phyloP scores from a whole-genome alignment of 164 flowering plant species.

The Saururus chinensis region DNA sequence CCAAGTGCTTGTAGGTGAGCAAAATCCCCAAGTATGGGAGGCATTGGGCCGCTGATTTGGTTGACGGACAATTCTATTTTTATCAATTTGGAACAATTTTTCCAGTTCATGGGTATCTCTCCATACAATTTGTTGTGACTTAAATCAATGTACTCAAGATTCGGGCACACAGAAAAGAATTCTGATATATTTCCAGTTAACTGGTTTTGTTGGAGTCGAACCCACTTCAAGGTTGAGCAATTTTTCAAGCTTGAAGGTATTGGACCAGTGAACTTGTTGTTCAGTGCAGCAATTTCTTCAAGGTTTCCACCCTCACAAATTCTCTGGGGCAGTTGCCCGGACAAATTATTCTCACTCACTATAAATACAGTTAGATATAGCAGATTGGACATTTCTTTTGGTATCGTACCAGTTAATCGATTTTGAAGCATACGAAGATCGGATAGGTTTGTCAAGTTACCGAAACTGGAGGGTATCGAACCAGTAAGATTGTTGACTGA shows the following conservation, averaged over 20 bases:
- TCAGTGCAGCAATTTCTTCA: neutral
- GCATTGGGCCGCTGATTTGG: slow-evolving; percentile 16
- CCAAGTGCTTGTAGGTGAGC: slow-evolving; percentile 9
- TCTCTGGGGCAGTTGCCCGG: slow-evolving; percentile 14
- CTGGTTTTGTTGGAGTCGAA: slow-evolving; percentile 42
- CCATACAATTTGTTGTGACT: neutral
- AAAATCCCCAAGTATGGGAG: slow-evolving; percentile 10
- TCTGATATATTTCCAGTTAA: slow-evolving; percentile 31
- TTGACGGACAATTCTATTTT: slow-evolving; percentile 10
- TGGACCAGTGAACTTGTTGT: slow-evolving; percentile 13
- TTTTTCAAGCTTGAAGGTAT: slow-evolving; percentile 17
- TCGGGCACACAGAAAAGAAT: slow-evolving; percentile 26
- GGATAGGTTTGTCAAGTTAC: neutral
- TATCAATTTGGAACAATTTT: neutral
- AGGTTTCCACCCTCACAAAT: slow-evolving; percentile 7
- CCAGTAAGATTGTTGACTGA: neutral
- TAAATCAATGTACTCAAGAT: slow-evolving; percentile 4
- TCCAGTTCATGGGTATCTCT: neutral
- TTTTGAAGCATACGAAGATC: neutral
- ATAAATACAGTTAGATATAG: no score
- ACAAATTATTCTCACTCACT: slow-evolving; percentile 3
- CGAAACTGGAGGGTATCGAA: neutral
- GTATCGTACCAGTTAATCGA: neutral
- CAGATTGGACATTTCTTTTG: neutral
- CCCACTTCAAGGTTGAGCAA: slow-evolving; percentile 35